Evolutionary conservation across 306 rosid genomes (phyloP), one percentile per base, ranked within the genome.

Genomic region (Albizia julibrissin): DNA sequence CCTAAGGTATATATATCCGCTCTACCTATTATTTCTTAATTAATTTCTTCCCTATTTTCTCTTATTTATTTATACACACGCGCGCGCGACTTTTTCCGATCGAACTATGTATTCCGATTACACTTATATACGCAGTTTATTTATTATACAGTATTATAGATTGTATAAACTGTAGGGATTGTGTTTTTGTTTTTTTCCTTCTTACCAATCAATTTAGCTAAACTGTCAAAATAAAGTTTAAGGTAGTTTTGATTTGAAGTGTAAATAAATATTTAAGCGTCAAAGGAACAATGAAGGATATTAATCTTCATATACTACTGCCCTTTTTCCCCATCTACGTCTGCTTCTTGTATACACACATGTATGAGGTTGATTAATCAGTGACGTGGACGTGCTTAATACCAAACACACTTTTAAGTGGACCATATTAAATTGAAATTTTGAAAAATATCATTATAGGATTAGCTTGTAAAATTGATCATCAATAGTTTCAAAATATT

Each of bases 1-100:
- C 76, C 80, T 37, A 81, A 77, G 85, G 88, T 62, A 21, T 22
- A 1, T 62, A 21, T 22, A 1, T 10, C 3, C 2, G 15, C 49
- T 50, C 24, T 4, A 4, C 0, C 40, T 37, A 6, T 37, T 37
- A 37, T 37, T 37, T 37, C 40, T 6, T 37, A 37, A 37, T 52
- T 52, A 52, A 52, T 52, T 56, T n/a, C 27, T 61, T 61, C 19
- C 37, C 18, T 54, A 18, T 21, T 54, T 21, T 21, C 62, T 21
- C 26, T 52, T 37, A 6, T 19, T 18, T 19, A 50, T 5, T 16
- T 15, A 49, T 8, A 31, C 34, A 31, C 34, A 31, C n/a, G n/a
- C n/a, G n/a, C n/a, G n/a, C n/a, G n/a, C n/a, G n/a, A n/a, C n/a
- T n/a, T n/a, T n/a, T n/a, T n/a, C n/a, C n/a, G n/a, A n/a, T n/a